phyloP scores from a whole-genome alignment of 202 grass and related monocot genomes.

The Hordeum pubiflorum region DNA sequence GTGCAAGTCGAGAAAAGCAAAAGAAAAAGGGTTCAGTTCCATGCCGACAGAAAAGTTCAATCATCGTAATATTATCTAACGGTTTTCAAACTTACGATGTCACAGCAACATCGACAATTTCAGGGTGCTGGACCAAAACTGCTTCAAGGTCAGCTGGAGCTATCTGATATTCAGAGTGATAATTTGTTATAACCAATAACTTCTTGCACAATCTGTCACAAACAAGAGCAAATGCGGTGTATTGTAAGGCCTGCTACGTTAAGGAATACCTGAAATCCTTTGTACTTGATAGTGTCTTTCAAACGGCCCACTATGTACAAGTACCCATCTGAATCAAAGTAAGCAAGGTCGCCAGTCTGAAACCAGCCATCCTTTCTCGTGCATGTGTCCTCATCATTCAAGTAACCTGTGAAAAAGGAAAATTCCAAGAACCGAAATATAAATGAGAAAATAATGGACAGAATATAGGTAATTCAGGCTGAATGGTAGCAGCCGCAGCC shows the following conservation, averaged over 20 bases:
- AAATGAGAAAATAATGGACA: neutral
- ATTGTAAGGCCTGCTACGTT: neutral
- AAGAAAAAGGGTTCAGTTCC: neutral
- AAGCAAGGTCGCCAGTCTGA: slow-evolving; percentile 69
- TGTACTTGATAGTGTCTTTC: slow-evolving; percentile 96
- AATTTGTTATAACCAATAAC: neutral
- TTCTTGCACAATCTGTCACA: neutral
- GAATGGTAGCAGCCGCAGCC: neutral
- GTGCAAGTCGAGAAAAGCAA: slow-evolving; percentile 2
- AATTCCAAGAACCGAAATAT: neutral
- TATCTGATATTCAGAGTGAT: slow-evolving; percentile 38
- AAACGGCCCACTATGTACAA: slow-evolving; percentile 70
- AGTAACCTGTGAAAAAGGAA: slow-evolving; percentile 55
- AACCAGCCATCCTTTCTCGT: slow-evolving; percentile 52
- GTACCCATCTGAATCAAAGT: slow-evolving; percentile 80
- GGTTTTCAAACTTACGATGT: slow-evolving; percentile 53
- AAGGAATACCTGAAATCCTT: slow-evolving; percentile 82
- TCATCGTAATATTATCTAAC: neutral
- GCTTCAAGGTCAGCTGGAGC: slow-evolving; percentile 81
- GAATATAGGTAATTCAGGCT: neutral
- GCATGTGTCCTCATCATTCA: slow-evolving; percentile 42
- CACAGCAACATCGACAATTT: slow-evolving; percentile 72
- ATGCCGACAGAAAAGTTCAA: neutral
- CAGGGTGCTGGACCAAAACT: slow-evolving; percentile 60
- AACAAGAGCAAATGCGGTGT: neutral